Evolutionary conservation across 2,329 filamentous ascomycete genomes (phyloP).

Genomic region (Fusarium brevicatenulatum): DNA sequence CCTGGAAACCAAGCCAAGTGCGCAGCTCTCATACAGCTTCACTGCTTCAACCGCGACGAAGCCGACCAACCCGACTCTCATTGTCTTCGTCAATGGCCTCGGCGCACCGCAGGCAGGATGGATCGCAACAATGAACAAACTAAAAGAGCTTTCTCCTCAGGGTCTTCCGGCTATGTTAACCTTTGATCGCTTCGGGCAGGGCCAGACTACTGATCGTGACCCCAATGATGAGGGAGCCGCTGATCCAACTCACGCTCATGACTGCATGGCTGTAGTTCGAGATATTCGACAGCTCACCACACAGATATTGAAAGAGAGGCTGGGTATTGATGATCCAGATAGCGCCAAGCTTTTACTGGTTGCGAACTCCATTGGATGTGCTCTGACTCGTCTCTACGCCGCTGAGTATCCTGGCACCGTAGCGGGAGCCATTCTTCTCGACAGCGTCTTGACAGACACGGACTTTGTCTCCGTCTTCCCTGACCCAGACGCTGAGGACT

Average conservation of each 20-base stretch:
- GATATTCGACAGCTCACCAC: slow-evolving; percentile 36
- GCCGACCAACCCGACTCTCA: not conserved
- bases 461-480: slow-evolving; percentile 66
- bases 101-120: slow-evolving; percentile 34
- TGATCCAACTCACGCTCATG: slow-evolving; percentile 57
- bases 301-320: slow-evolving; percentile 6
- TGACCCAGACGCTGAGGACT: slow-evolving; percentile 60
- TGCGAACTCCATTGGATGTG: slow-evolving; percentile 40
- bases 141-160: not conserved
- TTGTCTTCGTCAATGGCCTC: slow-evolving; percentile 42
- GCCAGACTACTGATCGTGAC: slow-evolving; percentile 54
- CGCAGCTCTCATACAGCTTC: slow-evolving; percentile 32
- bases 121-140: slow-evolving; percentile 13
- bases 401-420: slow-evolving; percentile 57
- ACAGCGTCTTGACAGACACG: slow-evolving; percentile 67
- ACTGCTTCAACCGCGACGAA: not conserved
- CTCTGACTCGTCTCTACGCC: slow-evolving; percentile 61
- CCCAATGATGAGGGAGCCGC: slow-evolving; percentile 55
- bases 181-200: slow-evolving; percentile 70
- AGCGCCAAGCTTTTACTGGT: slow-evolving; percentile 19
- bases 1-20: slow-evolving; percentile 32
- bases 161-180: slow-evolving; percentile 56
- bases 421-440: slow-evolving; percentile 61
- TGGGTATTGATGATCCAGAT: not conserved
- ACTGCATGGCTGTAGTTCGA: slow-evolving; percentile 51